Base-by-base conservation (phyloP, 495 filamentous ascomycete species). In the Cercophora samala region DNA sequence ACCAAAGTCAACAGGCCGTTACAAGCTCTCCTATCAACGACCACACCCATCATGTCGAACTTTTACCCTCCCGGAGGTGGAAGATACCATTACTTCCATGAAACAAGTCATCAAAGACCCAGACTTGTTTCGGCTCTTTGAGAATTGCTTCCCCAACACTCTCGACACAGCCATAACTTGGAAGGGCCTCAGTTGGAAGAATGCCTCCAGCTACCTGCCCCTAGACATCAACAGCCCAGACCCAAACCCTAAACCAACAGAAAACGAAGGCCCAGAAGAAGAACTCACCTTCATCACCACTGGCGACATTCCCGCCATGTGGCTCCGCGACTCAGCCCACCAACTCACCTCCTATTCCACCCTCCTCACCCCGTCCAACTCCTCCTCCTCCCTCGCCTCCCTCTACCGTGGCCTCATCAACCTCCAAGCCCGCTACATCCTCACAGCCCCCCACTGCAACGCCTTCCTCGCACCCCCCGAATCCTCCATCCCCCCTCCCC, bases 251-350 rank as follows among this genome's bases (percentile, higher is more conserved):
- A 11, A 11, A 3, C 37, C 37, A 13, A 11, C 37, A 46, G 61
- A 75, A 80, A 19, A n/a, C 22, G 3, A 8, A 69, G 74, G 81
- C 63, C 70, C 71, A 3, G 75, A 73, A 37, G 80, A 84, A 67
- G 76, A 82, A 64, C 78, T 84, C 51, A 76, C 81, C 59, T 83
- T 84, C 64, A 65, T 83, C 64, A 78, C 77, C 53, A 83, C 80
- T 1, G 80, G 80, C 37, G 92, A 97, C 75, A 96, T 97, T 76
- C 80, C 86, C 72, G 88, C 88, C 61, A 89, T 90, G 87, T 90
- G 89, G 88, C 78, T 91, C 58, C 82, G 88, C 24, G 89, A 90
- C 71, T 86, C 82, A 23, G 84, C 87, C 37, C 90, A 90, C 73
- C 88, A 90, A 71, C 76, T 91, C 70, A 83, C 87, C 64, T 84